Conservation (phyloP, 2,329 filamentous ascomycete genomes). For the Verticillium albo-atrum region DNA sequence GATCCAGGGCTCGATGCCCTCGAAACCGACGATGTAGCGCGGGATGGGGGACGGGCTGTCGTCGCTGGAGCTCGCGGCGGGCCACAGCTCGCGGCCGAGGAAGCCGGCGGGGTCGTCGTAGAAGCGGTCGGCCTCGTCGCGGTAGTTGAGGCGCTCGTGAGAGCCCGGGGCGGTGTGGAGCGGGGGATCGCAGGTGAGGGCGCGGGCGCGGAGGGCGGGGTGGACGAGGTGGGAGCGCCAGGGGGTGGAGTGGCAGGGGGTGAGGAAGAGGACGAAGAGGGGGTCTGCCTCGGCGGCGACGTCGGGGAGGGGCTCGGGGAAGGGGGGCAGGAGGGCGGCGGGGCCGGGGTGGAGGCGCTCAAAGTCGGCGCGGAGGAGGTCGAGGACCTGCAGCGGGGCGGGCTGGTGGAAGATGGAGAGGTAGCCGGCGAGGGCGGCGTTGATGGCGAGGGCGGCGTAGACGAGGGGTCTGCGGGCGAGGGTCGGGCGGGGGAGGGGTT, state of each 20-base stretch:
- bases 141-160: slow-evolving; percentile 61
- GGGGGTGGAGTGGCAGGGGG: slow-evolving; percentile 93
- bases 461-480: slow-evolving; percentile 54
- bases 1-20: slow-evolving; percentile 48
- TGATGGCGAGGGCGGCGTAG: slow-evolving; percentile 55
- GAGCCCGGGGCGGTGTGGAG: slow-evolving; percentile 58
- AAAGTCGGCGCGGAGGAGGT: slow-evolving; percentile 72
- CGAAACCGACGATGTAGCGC: slow-evolving; percentile 57
- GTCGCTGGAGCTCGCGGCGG: slow-evolving; percentile 15
- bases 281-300: slow-evolving; percentile 28
- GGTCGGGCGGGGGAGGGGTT: slow-evolving; percentile 19
- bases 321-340: slow-evolving; percentile 13
- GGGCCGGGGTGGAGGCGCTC: slow-evolving; percentile 48
- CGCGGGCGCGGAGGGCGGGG: slow-evolving; percentile 71
- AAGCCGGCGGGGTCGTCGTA: slow-evolving; percentile 63
- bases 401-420: slow-evolving; percentile 73
- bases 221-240: slow-evolving; percentile 88
- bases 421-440: slow-evolving; percentile 69
- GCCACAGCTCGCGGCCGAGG: slow-evolving; percentile 49
- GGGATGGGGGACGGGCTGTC: slow-evolving; percentile 34
- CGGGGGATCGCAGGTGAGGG: slow-evolving; percentile 82
- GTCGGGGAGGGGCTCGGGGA: slow-evolving; percentile 25
- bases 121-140: slow-evolving; percentile 89
- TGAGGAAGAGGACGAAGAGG: slow-evolving; percentile 74
- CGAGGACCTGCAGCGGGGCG: slow-evolving; percentile 70